A percentile compares a stretch with the other conserved stretches of the same genome.
Conservation (phyloP, 2,329 filamentous ascomycete genomes). For the Penicillium rolfsii region DNA sequence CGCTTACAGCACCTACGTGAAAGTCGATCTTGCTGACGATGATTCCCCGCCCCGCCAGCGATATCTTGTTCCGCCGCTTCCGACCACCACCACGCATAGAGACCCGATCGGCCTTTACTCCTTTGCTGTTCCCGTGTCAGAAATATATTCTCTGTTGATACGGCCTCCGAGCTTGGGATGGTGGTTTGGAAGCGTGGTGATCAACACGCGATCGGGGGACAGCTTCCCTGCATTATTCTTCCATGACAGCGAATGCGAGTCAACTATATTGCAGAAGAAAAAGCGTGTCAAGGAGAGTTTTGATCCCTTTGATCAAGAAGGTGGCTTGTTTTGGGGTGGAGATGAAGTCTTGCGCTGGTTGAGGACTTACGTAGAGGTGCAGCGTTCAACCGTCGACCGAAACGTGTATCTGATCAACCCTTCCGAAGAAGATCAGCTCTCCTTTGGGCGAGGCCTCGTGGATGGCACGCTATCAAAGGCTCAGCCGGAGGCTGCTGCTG, state of each 20-base stretch:
- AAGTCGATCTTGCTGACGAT: slow-evolving; percentile 84
- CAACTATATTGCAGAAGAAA: slow-evolving; percentile 92
- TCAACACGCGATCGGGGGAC: slow-evolving; percentile 88
- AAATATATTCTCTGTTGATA: slow-evolving; percentile 87
- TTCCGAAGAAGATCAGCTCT: slow-evolving; percentile 76
- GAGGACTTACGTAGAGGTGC: slow-evolving; percentile 77
- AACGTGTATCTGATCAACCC: slow-evolving; percentile 93
- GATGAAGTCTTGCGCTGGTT: slow-evolving; percentile 94
- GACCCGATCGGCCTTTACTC: slow-evolving; percentile 77
- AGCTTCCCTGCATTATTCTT: slow-evolving; percentile 97
- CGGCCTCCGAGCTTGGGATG: slow-evolving; percentile 91
- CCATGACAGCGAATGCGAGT: slow-evolving; percentile 95
- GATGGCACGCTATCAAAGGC: slow-evolving; percentile 46
- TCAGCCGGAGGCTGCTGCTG: slow-evolving; percentile 42
- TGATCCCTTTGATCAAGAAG: slow-evolving; percentile 83
- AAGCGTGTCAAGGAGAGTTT: slow-evolving; percentile 80
- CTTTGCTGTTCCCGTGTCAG: slow-evolving; percentile 86
- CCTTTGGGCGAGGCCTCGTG: slow-evolving; percentile 63
- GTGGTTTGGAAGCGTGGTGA: slow-evolving; percentile 96
- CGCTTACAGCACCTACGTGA: slow-evolving; percentile 85
- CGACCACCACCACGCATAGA: slow-evolving; percentile 76
- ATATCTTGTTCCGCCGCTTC: slow-evolving; percentile 88
- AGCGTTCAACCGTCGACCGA: slow-evolving; percentile 81
- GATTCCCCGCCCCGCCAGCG: slow-evolving; percentile 81
- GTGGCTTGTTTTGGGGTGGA: slow-evolving; percentile 90